Evolutionary conservation across 768 basidiomycete genomes (phyloP).

Genomic region (Collybiopsis luxurians): DNA sequence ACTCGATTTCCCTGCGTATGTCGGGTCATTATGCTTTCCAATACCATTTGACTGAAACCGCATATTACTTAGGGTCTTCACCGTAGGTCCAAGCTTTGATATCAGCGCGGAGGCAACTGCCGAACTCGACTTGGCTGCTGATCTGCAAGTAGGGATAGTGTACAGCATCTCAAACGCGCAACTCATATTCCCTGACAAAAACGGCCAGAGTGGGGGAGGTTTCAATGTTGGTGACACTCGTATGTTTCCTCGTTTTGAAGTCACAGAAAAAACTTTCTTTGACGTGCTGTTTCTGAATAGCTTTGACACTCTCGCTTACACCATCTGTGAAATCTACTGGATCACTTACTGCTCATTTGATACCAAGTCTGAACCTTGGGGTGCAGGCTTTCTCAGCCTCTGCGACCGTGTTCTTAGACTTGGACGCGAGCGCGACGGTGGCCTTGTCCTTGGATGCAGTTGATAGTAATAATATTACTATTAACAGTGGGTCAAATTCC

Average conservation of each 20-base stretch:
- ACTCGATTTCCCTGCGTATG: slow-evolving; percentile 46
- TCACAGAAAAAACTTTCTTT: no score
- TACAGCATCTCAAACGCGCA: background rate
- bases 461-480: background rate
- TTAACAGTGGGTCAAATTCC: background rate
- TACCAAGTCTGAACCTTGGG: slow-evolving; percentile 6
- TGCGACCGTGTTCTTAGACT: slow-evolving; percentile 3
- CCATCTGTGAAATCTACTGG: slow-evolving; percentile 6
- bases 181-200: background rate
- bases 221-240: slow-evolving; percentile 6
- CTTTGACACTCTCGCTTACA: slow-evolving; percentile 1
- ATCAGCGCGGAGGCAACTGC: slow-evolving; percentile 3
- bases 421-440: slow-evolving; percentile 6
- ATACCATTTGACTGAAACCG: background rate
- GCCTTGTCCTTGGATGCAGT: slow-evolving; percentile 1
- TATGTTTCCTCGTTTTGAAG: background rate
- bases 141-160: background rate
- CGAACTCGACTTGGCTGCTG: background rate
- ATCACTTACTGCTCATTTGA: slow-evolving; percentile 4
- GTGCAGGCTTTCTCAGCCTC: background rate
- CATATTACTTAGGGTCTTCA: background rate
- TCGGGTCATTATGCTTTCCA: background rate
- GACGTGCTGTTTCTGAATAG: no score
- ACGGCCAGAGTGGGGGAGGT: background rate
- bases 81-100: slow-evolving; percentile 3